phyloP scores from a whole-genome alignment of 2,329 filamentous ascomycete species.

The Leptosphaerulina australis region DNA sequence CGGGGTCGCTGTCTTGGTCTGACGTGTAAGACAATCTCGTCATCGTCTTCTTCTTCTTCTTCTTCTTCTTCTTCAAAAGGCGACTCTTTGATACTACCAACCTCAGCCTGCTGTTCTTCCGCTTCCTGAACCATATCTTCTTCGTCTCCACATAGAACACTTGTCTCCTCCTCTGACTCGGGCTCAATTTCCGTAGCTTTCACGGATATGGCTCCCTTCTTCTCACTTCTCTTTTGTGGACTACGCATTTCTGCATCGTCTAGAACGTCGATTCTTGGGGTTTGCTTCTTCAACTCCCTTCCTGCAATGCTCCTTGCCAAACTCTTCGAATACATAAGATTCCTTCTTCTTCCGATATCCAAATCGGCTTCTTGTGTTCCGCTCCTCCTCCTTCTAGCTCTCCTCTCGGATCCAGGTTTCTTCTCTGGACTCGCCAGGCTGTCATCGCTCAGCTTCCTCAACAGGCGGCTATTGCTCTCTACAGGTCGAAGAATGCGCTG shows the following conservation, averaged over 20 bases:
- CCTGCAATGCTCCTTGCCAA: constrained; percentile 37
- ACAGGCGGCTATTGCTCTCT: constrained; percentile 38
- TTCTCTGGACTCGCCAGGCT: constrained; percentile 40
- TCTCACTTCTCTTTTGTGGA: constrained; percentile 2
- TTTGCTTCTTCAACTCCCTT: constrained; percentile 24
- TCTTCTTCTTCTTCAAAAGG: constrained; percentile 19
- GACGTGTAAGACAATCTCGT: constrained; percentile 35
- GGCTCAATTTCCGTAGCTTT: constrained; percentile 15
- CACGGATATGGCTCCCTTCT: constrained; percentile 13
- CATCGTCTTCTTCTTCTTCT: constrained; percentile 33
- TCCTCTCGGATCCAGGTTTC: constrained; percentile 23
- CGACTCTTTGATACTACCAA: constrained; percentile 4
- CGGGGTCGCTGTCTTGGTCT: constrained; percentile 25
- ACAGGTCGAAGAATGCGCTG: constrained; percentile 44
- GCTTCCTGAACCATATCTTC: constrained; percentile 20
- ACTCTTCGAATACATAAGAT: constrained; percentile 36
- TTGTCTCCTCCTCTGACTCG: constrained; percentile 38
- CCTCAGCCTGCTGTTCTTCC: constrained; percentile 11
- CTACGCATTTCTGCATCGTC: constrained; percentile 19
- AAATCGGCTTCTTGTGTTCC: constrained; percentile 23
- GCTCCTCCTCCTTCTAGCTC: constrained; percentile 23
- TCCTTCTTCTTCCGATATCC: constrained; percentile 22
- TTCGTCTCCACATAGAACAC: constrained; percentile 40
- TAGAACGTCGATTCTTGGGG: constrained; percentile 24
- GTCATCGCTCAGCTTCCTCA: constrained; percentile 38